A percentile compares a stretch with the other conserved stretches of the same genome.
Conservation (phyloP, 2,329 filamentous ascomycete genomes). For the Colletotrichum eleusines region DNA sequence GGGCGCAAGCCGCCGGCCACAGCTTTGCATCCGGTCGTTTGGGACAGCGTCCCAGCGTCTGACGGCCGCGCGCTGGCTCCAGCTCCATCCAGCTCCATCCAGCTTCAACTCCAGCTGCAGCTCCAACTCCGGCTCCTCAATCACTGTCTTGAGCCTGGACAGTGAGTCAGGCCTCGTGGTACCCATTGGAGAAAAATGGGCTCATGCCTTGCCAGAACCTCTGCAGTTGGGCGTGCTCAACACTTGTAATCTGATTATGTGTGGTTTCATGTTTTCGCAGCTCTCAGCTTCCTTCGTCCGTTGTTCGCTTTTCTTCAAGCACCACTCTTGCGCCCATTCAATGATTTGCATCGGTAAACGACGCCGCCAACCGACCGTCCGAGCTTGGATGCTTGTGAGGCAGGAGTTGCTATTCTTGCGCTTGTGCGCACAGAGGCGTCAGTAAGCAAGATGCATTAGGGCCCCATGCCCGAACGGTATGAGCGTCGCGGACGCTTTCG, state of each 20-base stretch:
- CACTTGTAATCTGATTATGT: background rate
- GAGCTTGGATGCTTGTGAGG: background rate
- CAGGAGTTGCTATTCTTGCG: background rate
- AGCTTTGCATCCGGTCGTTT: conserved; percentile 22
- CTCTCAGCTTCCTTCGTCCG: background rate
- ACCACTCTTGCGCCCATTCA: no score
- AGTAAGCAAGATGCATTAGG: background rate
- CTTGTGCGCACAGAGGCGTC: background rate
- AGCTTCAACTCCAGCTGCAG: background rate
- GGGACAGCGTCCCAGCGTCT: conserved; percentile 19
- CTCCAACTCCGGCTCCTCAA: background rate
- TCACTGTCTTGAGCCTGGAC: conserved; percentile 26
- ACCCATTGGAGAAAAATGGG: background rate
- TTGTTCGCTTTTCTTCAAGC: background rate
- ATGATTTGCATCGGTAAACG: background rate
- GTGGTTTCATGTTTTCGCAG: background rate
- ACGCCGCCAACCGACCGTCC: background rate
- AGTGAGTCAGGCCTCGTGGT: conserved; percentile 20
- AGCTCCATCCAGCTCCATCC: background rate
- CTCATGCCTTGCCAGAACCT: conserved; percentile 4
- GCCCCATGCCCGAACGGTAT: background rate
- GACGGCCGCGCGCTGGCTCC: conserved; percentile 20
- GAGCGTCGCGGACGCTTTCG: conserved; percentile 10
- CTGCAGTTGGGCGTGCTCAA: background rate
- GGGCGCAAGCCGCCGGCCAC: conserved; percentile 7